Base-by-base conservation (phyloP, 441 rosid genomes). In the Viola pubescens region DNA sequence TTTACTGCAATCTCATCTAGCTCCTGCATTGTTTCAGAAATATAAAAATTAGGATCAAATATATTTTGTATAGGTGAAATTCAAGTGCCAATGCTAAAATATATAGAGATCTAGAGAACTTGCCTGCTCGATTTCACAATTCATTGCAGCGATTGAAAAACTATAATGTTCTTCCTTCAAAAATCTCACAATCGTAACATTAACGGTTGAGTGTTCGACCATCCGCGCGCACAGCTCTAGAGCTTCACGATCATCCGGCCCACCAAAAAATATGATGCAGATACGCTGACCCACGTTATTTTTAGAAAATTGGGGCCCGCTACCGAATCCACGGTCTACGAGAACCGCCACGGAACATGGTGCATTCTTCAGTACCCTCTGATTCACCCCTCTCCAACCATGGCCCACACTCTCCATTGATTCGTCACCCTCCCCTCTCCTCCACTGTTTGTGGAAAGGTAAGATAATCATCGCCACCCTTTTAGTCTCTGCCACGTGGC, bases 301-400 rank as follows among this genome's bases (percentile, higher is more conserved):
- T n/a, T 59, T 61, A 10, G 55, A 54, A 52, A 39, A 61, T 38
- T 63, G 75, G 16, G 71, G 3, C 10, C 47, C 60, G 37, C 39
- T 70, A 1, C 91, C 85, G 9, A 85, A 83, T 48, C 95, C 94
- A 55, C 86, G 91, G 73, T 90, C 97, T 37, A 87, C 83, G 7
- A 90, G 79, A 67, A 90, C 72, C 11, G 80, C 95, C 26, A 85
- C 97, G 2, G 95, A 78, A 53, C 95, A 90, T 0, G 85, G 85
- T 0, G 94, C 85, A 2, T 77, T 60, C 71, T 81, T 80, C 39
- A 87, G 67, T 48, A 90, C 89, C 77, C 80, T 79, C 68, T 80
- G 82, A 70, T 81, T 85, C 5, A 87, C 94, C 56, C 68, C 66
- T 65, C 87, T 70, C 95, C 92, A 83, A 13, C 76, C 88, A 47